A percentile compares a stretch with the other conserved stretches of the same genome.
Conservation (phyloP, 1,284 basidiomycete genomes). For the Ganoderma lucidum region DNA sequence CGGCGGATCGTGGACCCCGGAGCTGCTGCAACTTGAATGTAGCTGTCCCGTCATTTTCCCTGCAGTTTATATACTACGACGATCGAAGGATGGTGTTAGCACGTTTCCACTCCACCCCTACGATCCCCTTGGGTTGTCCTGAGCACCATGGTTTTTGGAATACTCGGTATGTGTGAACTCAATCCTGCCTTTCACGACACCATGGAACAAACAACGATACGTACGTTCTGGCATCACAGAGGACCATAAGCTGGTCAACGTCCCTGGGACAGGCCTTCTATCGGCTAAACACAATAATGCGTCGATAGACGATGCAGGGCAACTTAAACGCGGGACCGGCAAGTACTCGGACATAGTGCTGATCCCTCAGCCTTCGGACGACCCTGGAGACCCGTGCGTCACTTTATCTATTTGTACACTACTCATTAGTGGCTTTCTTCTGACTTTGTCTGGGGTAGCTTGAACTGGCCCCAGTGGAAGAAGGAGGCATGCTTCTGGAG, state of each 20-base stretch:
- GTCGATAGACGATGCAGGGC: slow-evolving; percentile 41
- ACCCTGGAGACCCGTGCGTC: slow-evolving; percentile 51
- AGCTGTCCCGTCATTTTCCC: no score
- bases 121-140: background rate
- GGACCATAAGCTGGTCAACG: slow-evolving; percentile 45
- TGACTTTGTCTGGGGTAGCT: slow-evolving; percentile 30
- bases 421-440: background rate
- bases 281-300: slow-evolving; percentile 47
- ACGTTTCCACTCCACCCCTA: background rate
- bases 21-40: no score
- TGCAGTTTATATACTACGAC: background rate
- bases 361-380: slow-evolving; percentile 54
- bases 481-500: slow-evolving; percentile 56
- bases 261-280: slow-evolving; percentile 53
- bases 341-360: slow-evolving; percentile 50
- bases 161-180: slow-evolving; percentile 42
- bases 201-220: background rate
- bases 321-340: slow-evolving; percentile 50
- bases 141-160: slow-evolving; percentile 46
- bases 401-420: background rate
- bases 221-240: slow-evolving; percentile 34
- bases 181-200: no score
- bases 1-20: no score
- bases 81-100: background rate
- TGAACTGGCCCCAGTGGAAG: slow-evolving; percentile 56